Conservation (phyloP, 1,139 yeast genomes). For the Geotrichum australiense region DNA sequence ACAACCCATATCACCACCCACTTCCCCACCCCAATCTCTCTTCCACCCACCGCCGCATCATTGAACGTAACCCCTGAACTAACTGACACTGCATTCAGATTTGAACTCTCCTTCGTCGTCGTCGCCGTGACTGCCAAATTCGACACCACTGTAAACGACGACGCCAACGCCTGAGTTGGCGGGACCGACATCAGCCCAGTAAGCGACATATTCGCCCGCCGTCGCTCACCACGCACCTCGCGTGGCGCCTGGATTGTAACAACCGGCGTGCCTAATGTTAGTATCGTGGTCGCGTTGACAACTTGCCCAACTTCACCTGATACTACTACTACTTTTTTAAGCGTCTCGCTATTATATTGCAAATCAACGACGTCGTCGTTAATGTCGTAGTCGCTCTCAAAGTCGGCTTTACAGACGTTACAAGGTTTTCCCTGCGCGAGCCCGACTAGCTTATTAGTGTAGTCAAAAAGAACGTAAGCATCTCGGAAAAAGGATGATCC, state of each 20-base stretch:
- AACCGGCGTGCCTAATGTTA: conserved; percentile 15
- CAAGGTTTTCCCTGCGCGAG: conserved; percentile 42
- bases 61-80: conserved; percentile 2
- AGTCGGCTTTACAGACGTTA: not conserved
- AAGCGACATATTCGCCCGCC: not conserved
- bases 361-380: not conserved
- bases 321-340: not conserved
- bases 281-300: conserved; percentile 7
- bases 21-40: too few species aligned
- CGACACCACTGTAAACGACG: conserved; percentile 2
- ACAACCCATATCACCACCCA: too few species aligned
- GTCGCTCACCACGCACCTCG: not conserved
- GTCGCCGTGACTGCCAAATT: not conserved
- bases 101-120: not conserved
- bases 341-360: not conserved
- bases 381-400: too few species aligned
- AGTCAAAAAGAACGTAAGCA: conserved; percentile 61
- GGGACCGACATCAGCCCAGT: conserved; percentile 1
- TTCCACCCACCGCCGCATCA: conserved; percentile 5
- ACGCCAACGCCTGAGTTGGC: not conserved
- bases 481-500: conserved; percentile 57
- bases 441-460: conserved; percentile 52
- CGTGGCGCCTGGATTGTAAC: conserved; percentile 3
- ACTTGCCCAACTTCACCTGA: conserved; percentile 7
- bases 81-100: conserved; percentile 9